Base-by-base conservation (phyloP, 2,329 filamentous ascomycete species). In the Aspergillus ochraceoroseus region DNA sequence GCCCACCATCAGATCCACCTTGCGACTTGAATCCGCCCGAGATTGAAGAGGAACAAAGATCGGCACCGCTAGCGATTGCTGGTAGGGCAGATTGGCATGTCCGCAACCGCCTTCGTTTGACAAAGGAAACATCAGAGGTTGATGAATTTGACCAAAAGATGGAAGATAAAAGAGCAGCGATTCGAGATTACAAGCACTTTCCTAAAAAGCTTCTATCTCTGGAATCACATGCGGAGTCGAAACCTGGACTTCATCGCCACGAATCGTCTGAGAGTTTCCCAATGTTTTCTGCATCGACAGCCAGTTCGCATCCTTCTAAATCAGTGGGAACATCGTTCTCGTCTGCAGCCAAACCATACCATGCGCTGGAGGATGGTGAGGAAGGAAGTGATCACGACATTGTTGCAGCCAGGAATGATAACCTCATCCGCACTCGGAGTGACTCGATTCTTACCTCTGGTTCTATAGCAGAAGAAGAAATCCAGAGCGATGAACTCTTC, bases 211-310 rank as follows among this genome's bases (percentile, higher is more conserved):
- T 73, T 9, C 58, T 78, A 31, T 70, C 64, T 15, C 63, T 76
- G 32, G 73, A 75, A 32, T 62, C 69, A 7, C 52, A 62, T 14
- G 49, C 59, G 13, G 56, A 58, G 13, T 42, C 51, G 26, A 56
- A 56, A 32, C 56, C 61, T 44, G 54, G 54, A 49, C 65, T 65
- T 52, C 71, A 47, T 55, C 70, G 75, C 23, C 75, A 77, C 51
- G 72, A 79, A 49, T 81, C 77, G 15, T 70, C 72, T 5, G 78
- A 81, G 47, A 81, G 77, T 56, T 80, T 81, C 49, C 66, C 72
- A 14, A 80, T 81, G 73, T 79, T 82, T 47, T 79, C 76, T 26
- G 74, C 75, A n/a, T 78, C 77, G 7, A 74, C 75, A 1, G 75
- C 75, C 46, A 70, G 70, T 44, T 81, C 77, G 4, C 68, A 74